Conservation (phyloP, 306 rosid genomes). For the Mimosa pudica region DNA sequence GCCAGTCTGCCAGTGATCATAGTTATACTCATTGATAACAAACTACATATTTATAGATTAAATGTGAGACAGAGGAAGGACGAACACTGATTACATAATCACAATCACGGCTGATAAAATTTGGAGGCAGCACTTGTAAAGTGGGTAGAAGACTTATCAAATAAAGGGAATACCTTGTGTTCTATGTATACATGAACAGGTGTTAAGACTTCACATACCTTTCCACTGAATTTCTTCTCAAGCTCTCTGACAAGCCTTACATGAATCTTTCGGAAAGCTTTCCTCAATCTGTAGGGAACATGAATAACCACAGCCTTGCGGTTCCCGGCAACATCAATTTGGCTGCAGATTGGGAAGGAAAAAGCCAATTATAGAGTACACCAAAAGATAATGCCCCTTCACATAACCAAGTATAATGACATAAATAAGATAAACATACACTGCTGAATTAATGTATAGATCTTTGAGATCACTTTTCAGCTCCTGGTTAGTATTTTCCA, state of each 20-base stretch:
- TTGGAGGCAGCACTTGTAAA: neutral
- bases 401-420: neutral
- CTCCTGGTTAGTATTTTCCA: conserved; percentile 79
- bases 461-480: conserved; percentile 92
- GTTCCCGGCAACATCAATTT: conserved; percentile 73
- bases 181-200: neutral
- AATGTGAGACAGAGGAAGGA: too few relatives aligned
- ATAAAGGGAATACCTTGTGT: neutral
- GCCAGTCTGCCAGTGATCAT: neutral
- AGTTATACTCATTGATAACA: neutral
- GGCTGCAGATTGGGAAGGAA: conserved; percentile 49
- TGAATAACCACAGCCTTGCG: conserved; percentile 89
- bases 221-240: conserved; percentile 93
- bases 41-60: neutral
- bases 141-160: neutral
- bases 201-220: conserved; percentile 43
- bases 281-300: conserved; percentile 79
- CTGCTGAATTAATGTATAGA: conserved; percentile 77
- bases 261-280: conserved; percentile 86
- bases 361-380: neutral
- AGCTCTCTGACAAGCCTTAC: conserved; percentile 88
- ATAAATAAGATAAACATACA: conserved; percentile 39
- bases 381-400: neutral
- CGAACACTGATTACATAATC: too few relatives aligned
- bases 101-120: neutral